Conservation (phyloP, 2,329 filamentous ascomycete species). For the Thyridium curvatum region DNA sequence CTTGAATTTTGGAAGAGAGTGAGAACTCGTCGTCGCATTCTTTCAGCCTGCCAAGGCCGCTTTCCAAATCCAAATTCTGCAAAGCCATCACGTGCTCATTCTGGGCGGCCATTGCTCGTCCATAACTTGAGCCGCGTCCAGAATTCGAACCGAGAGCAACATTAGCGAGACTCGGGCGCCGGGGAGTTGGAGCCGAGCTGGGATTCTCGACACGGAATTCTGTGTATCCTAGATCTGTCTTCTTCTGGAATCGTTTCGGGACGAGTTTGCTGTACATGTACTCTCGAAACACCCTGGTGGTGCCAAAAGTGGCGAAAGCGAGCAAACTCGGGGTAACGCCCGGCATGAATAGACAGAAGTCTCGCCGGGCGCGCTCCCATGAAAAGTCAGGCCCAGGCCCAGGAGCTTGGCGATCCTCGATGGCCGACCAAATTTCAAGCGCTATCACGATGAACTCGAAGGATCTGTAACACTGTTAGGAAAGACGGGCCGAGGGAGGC, state of each 20-base stretch:
- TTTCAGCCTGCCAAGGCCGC: too few species aligned
- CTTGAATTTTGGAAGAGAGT: too few species aligned
- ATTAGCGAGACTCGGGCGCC: too few species aligned
- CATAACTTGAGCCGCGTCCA: too few species aligned
- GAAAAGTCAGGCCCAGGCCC: conserved; percentile 23
- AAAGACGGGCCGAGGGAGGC: too few species aligned
- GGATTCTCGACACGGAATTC: neutral
- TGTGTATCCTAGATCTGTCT: neutral
- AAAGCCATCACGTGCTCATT: too few species aligned
- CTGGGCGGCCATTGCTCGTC: too few species aligned
- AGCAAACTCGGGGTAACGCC: conserved; percentile 28
- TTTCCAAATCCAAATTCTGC: too few species aligned
- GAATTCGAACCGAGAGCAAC: too few species aligned
- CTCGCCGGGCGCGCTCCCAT: conserved; percentile 16
- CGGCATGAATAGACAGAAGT: conserved; percentile 28
- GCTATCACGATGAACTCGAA: conserved; percentile 31
- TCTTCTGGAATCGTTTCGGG: conserved; percentile 8
- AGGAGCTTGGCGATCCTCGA: conserved; percentile 18
- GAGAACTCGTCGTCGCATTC: too few species aligned
- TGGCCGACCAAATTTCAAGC: conserved; percentile 25
- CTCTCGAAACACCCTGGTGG: conserved; percentile 26
- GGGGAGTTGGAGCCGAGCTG: too few species aligned
- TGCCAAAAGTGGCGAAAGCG: conserved; percentile 33
- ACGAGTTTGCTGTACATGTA: conserved; percentile 16
- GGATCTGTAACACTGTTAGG: conserved; percentile 9